Conservation (phyloP, 495 filamentous ascomycete genomes). For the Penicillium taxi region DNA sequence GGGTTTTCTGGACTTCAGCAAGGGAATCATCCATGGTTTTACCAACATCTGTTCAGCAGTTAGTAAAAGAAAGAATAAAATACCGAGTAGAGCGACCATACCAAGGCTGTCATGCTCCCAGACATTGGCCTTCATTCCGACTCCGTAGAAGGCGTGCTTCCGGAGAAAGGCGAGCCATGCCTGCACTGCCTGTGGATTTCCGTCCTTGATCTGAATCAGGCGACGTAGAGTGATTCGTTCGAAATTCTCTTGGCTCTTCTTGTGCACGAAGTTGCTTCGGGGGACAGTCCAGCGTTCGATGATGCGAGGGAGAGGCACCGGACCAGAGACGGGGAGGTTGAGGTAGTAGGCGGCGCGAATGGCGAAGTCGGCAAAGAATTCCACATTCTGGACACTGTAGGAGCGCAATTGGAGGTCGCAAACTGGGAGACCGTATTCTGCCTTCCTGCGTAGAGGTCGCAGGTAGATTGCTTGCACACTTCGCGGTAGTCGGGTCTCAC, state of each 20-base stretch:
- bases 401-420: conserved; percentile 92
- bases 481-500: conserved; percentile 53
- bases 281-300: conserved; percentile 93
- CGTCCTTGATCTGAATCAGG: conserved; percentile 89
- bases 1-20: conserved; percentile 49
- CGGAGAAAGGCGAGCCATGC: conserved; percentile 84
- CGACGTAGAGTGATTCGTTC: conserved; percentile 81
- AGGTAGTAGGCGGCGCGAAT: conserved; percentile 92
- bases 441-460: conserved; percentile 66
- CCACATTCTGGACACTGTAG: conserved; percentile 81
- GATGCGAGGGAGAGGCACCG: conserved; percentile 80
- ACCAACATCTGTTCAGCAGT: conserved; percentile 45
- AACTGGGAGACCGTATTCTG: conserved; percentile 67
- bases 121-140: conserved; percentile 98
- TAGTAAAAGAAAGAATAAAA: conserved; percentile 2
- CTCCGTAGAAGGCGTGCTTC: conserved; percentile 85
- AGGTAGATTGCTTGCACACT: conserved; percentile 80
- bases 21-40: conserved; percentile 57
- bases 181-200: conserved; percentile 78
- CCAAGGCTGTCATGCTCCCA: conserved; percentile 77
- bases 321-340: conserved; percentile 75
- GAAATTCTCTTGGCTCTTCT: conserved; percentile 97
- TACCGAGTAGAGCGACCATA: conserved; percentile 14
- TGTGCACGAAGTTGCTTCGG: conserved; percentile 79
- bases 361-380: conserved; percentile 93